Base-by-base conservation (phyloP, 1,284 basidiomycete genomes). In the Athelia sp. region DNA sequence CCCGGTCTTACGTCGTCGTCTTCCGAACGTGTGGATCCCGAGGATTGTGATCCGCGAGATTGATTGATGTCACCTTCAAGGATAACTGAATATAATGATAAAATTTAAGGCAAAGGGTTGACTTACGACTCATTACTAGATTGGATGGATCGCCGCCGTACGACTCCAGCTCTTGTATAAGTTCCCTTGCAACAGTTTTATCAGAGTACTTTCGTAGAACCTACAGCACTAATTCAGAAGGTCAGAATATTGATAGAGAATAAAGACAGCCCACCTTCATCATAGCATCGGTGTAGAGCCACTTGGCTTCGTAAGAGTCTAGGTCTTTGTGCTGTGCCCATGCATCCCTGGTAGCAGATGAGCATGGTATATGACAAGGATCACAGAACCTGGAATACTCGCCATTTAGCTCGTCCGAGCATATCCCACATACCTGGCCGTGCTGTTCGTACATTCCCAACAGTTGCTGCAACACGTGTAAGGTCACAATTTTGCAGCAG, bases 371-470 rank as follows among this genome's bases (percentile, higher is more conserved):
- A n/a, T n/a, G n/a, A n/a, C n/a, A n/a, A n/a, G n/a, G n/a, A n/a
- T n/a, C n/a, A n/a, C n/a, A n/a, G n/a, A n/a, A n/a, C n/a, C n/a
- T n/a, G n/a, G n/a, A n/a, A n/a, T n/a, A n/a, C 75, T 46, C 56
- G 93, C 94, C 94, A 98, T 71, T 98, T 98, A 17, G 95, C 94
- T 56, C 94, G 78, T 29, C 92, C 93, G 13, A 98, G 74, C 83
- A 97, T 89, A 64, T 98, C 93, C 74, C 87, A 91, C 34, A 96
- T 83, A 14, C 86, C 87, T n/a, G 93, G 93, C 36, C 93, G 78
- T 26, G 84, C 72, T 14, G 82, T 74, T 50, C 78, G 78, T 38
- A 95, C 90, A 67, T 96, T 92, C 22, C 93, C 93, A 42, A 88
- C 83, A 19, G 93, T 96, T 11, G 93, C 93, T 94, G 60, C 14